A percentile compares a stretch with the other conserved stretches of the same genome.
phyloP scores from a whole-genome alignment of 805 yeast genomes.

The Hagleromyces aurorensis region DNA sequence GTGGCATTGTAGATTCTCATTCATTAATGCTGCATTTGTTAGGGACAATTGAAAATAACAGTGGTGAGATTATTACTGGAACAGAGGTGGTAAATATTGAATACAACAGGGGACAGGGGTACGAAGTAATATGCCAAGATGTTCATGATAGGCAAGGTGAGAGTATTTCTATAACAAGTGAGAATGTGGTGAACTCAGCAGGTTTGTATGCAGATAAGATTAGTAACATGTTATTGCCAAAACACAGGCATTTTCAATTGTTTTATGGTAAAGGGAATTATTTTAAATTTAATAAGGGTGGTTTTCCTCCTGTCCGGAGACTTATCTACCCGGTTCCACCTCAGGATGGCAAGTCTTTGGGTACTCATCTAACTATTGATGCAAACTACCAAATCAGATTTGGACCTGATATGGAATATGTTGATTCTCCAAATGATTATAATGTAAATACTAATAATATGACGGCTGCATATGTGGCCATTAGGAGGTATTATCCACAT shows the following conservation, averaged over 20 bases:
- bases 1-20: constrained; percentile 83
- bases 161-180: constrained; percentile 40
- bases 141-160: constrained; percentile 22
- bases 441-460: constrained; percentile 42
- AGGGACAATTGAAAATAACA: constrained; percentile 45
- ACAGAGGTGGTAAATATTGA: constrained; percentile 44
- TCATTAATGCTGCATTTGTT: constrained; percentile 55
- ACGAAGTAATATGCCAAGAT: constrained; percentile 27
- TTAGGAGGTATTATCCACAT: constrained; percentile 56
- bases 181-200: constrained; percentile 65
- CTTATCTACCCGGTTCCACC: constrained; percentile 76
- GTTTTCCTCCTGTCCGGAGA: constrained; percentile 42
- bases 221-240: constrained; percentile 62
- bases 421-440: constrained; percentile 41
- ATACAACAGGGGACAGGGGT: constrained; percentile 22
- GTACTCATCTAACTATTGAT: constrained; percentile 82
- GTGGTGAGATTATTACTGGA: constrained; percentile 58
- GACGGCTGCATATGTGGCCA: constrained; percentile 48
- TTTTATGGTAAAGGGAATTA: constrained; percentile 83
- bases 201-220: constrained; percentile 71
- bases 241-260: constrained; percentile 46
- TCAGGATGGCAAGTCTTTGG: constrained; percentile 64
- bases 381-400: constrained; percentile 71
- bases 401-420: constrained; percentile 90
- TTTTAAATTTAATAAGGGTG: constrained; percentile 44